Conservation (phyloP, 139 green algal species). For the Chlamydomonas sp. region DNA sequence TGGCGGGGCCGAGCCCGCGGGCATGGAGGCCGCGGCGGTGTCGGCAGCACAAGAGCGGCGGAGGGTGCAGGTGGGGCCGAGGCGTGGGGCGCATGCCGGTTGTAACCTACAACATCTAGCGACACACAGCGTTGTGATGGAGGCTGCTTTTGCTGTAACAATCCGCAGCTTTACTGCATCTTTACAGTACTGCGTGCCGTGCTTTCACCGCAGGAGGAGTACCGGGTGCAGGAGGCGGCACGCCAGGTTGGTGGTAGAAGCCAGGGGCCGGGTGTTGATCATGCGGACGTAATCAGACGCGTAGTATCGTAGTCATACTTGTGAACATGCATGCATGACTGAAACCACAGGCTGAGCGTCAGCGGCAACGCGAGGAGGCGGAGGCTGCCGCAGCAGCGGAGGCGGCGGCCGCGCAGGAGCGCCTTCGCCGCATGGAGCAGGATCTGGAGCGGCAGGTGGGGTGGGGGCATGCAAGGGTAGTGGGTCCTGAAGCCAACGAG, state of each 20-base stretch:
- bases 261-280: neutral
- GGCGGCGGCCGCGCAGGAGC: neutral
- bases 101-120: neutral
- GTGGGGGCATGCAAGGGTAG: neutral
- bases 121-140: too few relatives aligned
- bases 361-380: slow-evolving; percentile 1
- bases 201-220: neutral
- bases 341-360: slow-evolving; percentile 1
- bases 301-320: neutral
- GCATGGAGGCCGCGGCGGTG: neutral
- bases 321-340: neutral
- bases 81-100: neutral
- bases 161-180: neutral
- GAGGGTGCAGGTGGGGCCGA: neutral
- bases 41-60: neutral
- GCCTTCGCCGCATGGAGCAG: neutral
- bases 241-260: neutral
- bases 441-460: slow-evolving; percentile 4
- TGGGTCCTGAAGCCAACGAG: neutral
- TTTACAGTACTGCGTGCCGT: neutral
- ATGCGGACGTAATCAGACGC: neutral
- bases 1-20: neutral
- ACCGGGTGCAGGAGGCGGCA: neutral
- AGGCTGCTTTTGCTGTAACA: too few relatives aligned
- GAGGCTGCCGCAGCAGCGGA: neutral